A percentile compares a stretch with the other conserved stretches of the same genome.
These are phyloP conservation scores for Saccharomyces eubayanus DNA, from an alignment of 805 yeast species.

Conservation along the genomic window DNA sequence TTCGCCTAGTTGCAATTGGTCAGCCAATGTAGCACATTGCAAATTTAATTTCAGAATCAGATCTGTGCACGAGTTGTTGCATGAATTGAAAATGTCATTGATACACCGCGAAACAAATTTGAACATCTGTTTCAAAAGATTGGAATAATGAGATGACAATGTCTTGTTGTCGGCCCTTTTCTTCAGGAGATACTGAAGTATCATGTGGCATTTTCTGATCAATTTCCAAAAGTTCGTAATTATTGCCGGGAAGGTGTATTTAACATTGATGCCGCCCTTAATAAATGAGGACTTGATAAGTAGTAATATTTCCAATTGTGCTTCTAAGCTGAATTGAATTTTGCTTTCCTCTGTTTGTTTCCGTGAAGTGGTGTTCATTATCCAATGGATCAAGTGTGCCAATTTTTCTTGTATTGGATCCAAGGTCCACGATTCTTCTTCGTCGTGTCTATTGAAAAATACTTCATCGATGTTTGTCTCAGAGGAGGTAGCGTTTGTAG, in stretches of 20 bases:
- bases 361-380: not conserved
- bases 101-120: constrained; percentile 64
- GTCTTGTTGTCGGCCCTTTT: not conserved
- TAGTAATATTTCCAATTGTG: constrained; percentile 11
- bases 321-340: constrained; percentile 9
- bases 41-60: constrained; percentile 41
- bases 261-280: constrained; percentile 44
- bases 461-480: not conserved
- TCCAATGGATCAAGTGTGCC: constrained; percentile 27
- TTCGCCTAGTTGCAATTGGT: constrained; percentile 62
- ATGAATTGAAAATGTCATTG: constrained; percentile 48
- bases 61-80: constrained; percentile 26
- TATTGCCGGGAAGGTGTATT: constrained; percentile 68
- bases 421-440: constrained; percentile 16
- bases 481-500: not conserved
- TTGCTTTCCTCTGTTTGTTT: not conserved
- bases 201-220: constrained; percentile 40
- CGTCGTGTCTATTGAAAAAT: constrained; percentile 3
- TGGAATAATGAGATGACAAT: constrained; percentile 7
- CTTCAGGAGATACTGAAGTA: constrained; percentile 15
- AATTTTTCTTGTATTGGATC: constrained; percentile 46
- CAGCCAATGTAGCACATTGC: constrained; percentile 67
- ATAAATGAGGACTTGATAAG: constrained; percentile 20
- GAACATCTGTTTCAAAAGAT: constrained; percentile 45
- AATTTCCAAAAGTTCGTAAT: constrained; percentile 53